Evolutionary conservation across 805 yeast species (phyloP).

Genomic region (Sugiyamaella valdiviana): DNA sequence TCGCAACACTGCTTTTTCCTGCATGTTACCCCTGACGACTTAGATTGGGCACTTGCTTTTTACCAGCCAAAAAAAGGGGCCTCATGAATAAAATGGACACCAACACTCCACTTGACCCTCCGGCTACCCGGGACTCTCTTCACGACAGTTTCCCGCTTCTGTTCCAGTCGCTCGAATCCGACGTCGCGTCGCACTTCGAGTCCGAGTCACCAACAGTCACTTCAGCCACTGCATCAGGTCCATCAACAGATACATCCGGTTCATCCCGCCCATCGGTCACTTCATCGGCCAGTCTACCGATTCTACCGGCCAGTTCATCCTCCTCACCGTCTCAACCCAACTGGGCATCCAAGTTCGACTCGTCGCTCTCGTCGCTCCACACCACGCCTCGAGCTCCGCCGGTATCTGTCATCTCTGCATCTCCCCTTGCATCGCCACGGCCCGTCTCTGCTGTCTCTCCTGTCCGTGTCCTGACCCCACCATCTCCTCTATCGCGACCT

Average conservation of each 20-base stretch:
- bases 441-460: not conserved
- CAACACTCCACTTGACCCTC: too few species aligned
- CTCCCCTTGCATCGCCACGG: not conserved
- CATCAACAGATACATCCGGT: too few species aligned
- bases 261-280: too few species aligned
- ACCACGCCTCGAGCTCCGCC: not conserved
- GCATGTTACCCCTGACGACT: not conserved
- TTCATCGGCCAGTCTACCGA: too few species aligned
- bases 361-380: not conserved
- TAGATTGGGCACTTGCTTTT: too few species aligned
- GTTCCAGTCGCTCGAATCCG: not conserved
- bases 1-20: not conserved
- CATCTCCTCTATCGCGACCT: not conserved
- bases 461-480: not conserved
- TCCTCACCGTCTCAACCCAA: not conserved
- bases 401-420: not conserved
- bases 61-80: too few species aligned
- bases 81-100: too few species aligned
- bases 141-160: not conserved
- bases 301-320: too few species aligned
- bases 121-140: too few species aligned
- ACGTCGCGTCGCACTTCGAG: not conserved
- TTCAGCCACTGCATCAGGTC: not conserved
- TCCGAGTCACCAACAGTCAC: conserved; percentile 2
- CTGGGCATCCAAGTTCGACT: not conserved